phyloP scores from a whole-genome alignment of 2,329 filamentous ascomycete genomes.

The Myriosclerotinia scirpicola region DNA sequence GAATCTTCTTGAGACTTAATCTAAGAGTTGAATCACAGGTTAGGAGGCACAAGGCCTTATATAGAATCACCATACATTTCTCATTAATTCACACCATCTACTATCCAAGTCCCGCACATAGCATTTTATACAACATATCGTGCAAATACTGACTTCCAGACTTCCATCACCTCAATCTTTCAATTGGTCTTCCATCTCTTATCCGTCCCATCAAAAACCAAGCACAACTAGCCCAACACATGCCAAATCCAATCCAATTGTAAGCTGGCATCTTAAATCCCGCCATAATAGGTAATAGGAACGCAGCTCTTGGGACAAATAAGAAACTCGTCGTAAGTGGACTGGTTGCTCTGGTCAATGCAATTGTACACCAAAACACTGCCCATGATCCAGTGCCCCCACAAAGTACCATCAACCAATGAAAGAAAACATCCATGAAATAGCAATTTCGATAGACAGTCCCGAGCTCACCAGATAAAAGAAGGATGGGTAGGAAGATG shows the following conservation, averaged over 20 bases:
- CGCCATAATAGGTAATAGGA: constrained; percentile 50
- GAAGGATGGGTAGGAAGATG: constrained; percentile 49
- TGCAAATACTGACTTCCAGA: neutral
- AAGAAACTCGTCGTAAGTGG: constrained; percentile 52
- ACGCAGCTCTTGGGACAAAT: constrained; percentile 49
- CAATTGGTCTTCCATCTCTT: constrained; percentile 42
- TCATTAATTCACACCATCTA: neutral
- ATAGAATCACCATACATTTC: neutral
- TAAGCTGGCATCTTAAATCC: constrained; percentile 50
- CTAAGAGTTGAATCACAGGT: neutral
- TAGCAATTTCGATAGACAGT: constrained; percentile 54
- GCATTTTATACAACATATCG: neutral
- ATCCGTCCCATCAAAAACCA: constrained; percentile 50
- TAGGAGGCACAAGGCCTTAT: neutral
- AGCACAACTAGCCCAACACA: constrained; percentile 51
- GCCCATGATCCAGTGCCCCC: constrained; percentile 50
- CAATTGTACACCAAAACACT: constrained; percentile 49
- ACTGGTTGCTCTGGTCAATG: constrained; percentile 51
- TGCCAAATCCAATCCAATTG: constrained; percentile 51
- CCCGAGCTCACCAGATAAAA: constrained; percentile 50
- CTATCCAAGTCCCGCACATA: neutral
- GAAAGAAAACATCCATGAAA: constrained; percentile 55
- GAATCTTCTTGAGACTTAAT: neutral
- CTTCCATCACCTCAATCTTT: constrained; percentile 29
- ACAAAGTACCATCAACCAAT: constrained; percentile 54